phyloP scores from a whole-genome alignment of 345 rosid species.

The Murraya koenigii region DNA sequence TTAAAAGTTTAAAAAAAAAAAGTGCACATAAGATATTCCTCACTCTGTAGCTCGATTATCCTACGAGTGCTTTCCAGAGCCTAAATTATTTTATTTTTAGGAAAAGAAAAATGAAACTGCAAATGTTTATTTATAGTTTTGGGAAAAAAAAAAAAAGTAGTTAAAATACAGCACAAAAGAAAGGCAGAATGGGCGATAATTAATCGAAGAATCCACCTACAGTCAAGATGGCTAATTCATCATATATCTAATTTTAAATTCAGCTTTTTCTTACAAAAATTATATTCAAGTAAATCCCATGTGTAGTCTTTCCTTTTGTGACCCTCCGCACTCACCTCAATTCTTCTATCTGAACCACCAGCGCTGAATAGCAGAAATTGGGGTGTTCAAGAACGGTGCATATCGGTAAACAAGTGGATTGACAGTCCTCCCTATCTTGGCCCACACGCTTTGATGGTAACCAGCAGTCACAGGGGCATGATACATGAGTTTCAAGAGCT shows the following conservation, averaged over 20 bases:
- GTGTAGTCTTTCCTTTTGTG: neutral
- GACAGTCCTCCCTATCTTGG: slow-evolving; percentile 58
- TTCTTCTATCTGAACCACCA: slow-evolving; percentile 83
- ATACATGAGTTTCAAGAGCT: slow-evolving; percentile 96
- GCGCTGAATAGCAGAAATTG: slow-evolving; percentile 65
- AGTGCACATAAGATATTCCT: too few species aligned
- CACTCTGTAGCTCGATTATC: too few species aligned
- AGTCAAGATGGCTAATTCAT: slow-evolving; percentile 3
- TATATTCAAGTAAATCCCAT: neutral
- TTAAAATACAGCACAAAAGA: neutral
- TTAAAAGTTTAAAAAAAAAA: too few species aligned
- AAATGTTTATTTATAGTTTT: too few species aligned
- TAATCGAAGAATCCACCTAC: neutral
- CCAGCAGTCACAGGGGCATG: slow-evolving; percentile 87
- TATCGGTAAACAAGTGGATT: slow-evolving; percentile 63
- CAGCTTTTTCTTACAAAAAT: neutral
- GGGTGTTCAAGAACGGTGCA: slow-evolving; percentile 73
- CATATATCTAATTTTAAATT: neutral
- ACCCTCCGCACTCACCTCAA: neutral
- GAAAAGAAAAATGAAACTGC: too few species aligned
- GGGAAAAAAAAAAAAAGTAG: too few species aligned
- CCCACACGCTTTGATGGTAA: slow-evolving; percentile 90
- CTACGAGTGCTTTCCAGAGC: too few species aligned
- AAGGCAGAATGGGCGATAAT: neutral
- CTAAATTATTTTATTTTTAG: too few species aligned